Conservation (phyloP, 805 yeast species). For the Lipomyces anomalus region DNA sequence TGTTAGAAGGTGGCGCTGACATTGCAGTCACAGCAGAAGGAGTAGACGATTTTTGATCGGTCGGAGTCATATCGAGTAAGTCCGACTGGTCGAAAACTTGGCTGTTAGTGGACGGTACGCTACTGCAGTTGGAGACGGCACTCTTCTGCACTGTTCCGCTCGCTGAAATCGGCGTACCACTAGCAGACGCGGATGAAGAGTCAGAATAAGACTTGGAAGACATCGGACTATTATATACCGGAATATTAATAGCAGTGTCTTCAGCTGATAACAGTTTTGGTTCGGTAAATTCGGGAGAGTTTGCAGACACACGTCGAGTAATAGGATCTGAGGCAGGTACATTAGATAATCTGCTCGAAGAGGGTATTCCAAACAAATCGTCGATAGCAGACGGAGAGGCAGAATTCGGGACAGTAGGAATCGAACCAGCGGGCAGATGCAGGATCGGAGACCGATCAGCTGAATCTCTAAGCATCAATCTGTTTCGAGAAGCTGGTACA, state of each 20-base stretch:
- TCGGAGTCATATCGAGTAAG: slow-evolving; percentile 18
- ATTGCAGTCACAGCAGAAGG: slow-evolving; percentile 6
- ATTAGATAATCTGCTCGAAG: slow-evolving; percentile 6
- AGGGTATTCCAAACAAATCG: slow-evolving; percentile 3
- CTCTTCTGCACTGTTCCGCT: no score
- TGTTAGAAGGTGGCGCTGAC: neutral
- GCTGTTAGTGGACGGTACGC: neutral
- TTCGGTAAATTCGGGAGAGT: neutral
- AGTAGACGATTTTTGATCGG: slow-evolving; percentile 2
- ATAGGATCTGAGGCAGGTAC: neutral
- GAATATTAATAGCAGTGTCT: neutral
- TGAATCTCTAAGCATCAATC: slow-evolving; percentile 24
- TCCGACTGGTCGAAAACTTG: slow-evolving; percentile 14
- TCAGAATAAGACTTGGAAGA: neutral
- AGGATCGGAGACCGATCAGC: slow-evolving; percentile 20
- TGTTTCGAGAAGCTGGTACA: slow-evolving; percentile 22
- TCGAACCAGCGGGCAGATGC: slow-evolving; percentile 8
- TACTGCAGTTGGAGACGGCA: no score
- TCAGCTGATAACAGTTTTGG: neutral
- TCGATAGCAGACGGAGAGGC: slow-evolving; percentile 3
- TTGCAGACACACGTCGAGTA: neutral
- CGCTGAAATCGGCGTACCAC: neutral
- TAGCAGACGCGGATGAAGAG: neutral
- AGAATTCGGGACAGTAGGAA: slow-evolving; percentile 1
- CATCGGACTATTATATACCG: no score